Conservation (phyloP, 495 filamentous ascomycete genomes). For the Annulohypoxylon nitens region DNA sequence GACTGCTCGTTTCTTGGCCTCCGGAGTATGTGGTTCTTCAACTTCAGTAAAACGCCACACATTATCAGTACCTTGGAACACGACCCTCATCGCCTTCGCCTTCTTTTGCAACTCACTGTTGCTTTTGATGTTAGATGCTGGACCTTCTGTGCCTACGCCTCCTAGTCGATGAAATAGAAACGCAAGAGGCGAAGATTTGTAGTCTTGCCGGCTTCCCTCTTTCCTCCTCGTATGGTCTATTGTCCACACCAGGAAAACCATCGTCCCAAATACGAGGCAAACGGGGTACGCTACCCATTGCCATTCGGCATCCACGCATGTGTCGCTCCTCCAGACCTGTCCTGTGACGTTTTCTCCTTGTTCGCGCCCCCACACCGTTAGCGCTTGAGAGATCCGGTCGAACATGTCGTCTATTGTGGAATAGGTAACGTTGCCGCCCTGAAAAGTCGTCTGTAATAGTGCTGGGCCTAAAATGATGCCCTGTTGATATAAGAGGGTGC, state of each 20-base stretch:
- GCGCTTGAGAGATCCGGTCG: slow-evolving; percentile 20
- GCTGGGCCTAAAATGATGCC: not conserved
- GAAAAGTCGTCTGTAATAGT: slow-evolving; percentile 21
- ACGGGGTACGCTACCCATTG: slow-evolving; percentile 43
- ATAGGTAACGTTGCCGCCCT: slow-evolving; percentile 34
- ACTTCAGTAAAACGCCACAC: slow-evolving; percentile 30
- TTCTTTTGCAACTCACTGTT: slow-evolving; percentile 16
- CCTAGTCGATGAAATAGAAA: slow-evolving; percentile 27
- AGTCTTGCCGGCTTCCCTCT: slow-evolving; percentile 24
- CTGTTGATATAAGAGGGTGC: not conserved
- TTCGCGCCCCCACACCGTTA: slow-evolving; percentile 20
- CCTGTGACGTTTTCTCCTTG: slow-evolving; percentile 19
- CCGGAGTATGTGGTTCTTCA: slow-evolving; percentile 3
- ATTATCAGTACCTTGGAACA: slow-evolving; percentile 16
- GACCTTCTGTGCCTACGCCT: slow-evolving; percentile 16
- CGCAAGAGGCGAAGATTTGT: slow-evolving; percentile 33
- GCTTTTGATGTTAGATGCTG: not conserved
- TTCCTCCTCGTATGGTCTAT: slow-evolving; percentile 17
- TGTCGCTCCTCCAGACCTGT: slow-evolving; percentile 12
- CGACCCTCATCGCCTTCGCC: slow-evolving; percentile 22
- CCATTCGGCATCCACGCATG: slow-evolving; percentile 43
- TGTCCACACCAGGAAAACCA: slow-evolving; percentile 37
- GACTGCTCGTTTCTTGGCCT: not conserved
- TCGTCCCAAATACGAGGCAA: slow-evolving; percentile 26
- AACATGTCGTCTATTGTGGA: slow-evolving; percentile 24